Evolutionary conservation across 1,139 yeast species (phyloP), one percentile per base, ranked within the genome.

Genomic region (Eremothecium cymbalariae): DNA sequence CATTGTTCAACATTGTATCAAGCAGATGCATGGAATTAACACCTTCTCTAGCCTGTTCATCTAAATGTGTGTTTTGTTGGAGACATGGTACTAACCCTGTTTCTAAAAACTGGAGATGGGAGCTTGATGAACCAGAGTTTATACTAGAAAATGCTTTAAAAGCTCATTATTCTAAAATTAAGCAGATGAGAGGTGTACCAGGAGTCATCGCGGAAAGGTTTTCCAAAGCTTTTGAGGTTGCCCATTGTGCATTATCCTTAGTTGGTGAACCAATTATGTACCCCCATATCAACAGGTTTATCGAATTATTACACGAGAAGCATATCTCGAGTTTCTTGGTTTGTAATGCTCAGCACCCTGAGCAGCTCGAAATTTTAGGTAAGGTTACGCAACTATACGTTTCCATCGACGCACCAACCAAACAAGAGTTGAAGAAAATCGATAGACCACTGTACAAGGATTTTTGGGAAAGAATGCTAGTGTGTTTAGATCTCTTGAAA

Each of bases 61-160:
- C 86, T 55, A 86, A 86, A 58, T 86, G 97, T 68, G 96, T 86
- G 2, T 86, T 86, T 55, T 86, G 97, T 62, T 86, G 97, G 97
- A 72, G 97, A 55, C 96, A 88, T 55, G 96, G 96, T 32, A 86
- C 96, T 3, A 88, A 86, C 51, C 97, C 97, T 0, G 96, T 88
- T 1, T 95, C 95, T 18, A 86, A 94, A 29, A 80, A 80, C 48
- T 86, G 96, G 96, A 69, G 96, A 53, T 86, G 96, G 96, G 90
- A 84, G 51, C 81, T 85, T 17, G 95, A 86, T 58, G 77, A 81
- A 15, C 95, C 96, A 0, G 90, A 83, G 49, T 77, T 68, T 42
- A 84, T 86, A 34, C 58, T 86, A 43, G 74, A 80, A 35, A 95
- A 95, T 21, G 96, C 95, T 1, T 62, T 86, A 34, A 76, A 72